Evolutionary conservation across 2,329 filamentous ascomycete genomes (phyloP), one percentile per base, ranked within the genome.

Genomic region (Didymella pomorum): DNA sequence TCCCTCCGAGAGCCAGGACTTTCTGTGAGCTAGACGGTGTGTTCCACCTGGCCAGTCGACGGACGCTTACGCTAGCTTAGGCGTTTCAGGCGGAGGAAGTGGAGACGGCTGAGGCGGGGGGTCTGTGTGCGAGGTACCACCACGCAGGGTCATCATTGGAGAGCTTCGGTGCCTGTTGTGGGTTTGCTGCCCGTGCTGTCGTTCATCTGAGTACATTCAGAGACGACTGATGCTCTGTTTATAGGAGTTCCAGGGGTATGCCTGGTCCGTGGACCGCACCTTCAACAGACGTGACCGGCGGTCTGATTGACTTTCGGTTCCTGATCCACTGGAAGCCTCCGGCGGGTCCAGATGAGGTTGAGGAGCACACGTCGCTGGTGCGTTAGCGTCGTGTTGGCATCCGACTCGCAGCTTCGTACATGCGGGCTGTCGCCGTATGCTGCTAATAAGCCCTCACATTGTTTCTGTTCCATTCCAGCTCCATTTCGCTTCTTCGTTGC

Each of bases 311-410:
- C 57, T 63, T 50, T 63, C 58, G 56, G 51, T 56, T 52, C 44
- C 44, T 45, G 56, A 51, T 51, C 63, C 61, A 64, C 58, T 56
- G 51, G 37, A 51, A 45, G 47, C 54, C 58, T 56, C 41, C 49
- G 63, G 65, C 52, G 41, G 41, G 41, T 52, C 37, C 60, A 56
- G 49, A 33, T 53, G 56, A 59, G 53, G 60, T 52, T 60, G 57
- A 59, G 62, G 33, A 58, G 61, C 52, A 50, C 50, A 58, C 56
- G 55, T 62, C 49, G 60, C 50, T 65, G 58, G 55, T 48, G 57
- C 52, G 20, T 43, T 62, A 56, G 60, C 64, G 66, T 60, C 61
- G 54, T 60, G 56, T 66, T 62, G 57, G 65, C 61, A 60, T 65
- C 44, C 52, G 60, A 58, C 50, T 48, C 39, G 56, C 50, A 58